Evolutionary conservation across 371 early-diverging fungal species (phyloP), one percentile per base, ranked within the genome.

Genomic region (Chytridiales sp.): DNA sequence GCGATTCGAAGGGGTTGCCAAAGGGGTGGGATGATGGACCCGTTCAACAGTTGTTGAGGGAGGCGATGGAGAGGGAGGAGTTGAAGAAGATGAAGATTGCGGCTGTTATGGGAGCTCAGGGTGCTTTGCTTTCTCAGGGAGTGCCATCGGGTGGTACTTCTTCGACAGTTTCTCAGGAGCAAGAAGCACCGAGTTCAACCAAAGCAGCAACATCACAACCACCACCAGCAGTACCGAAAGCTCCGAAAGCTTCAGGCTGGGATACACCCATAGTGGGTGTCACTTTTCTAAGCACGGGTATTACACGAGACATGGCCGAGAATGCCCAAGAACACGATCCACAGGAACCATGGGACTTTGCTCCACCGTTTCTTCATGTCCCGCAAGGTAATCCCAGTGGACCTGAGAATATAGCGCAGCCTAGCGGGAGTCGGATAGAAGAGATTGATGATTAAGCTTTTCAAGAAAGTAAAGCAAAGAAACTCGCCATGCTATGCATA

Each of bases 201-300:
- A 19, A 17, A 5, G 4, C 32, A 34, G 36, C 32, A 51, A 22
- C 21, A 35, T 9, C 51, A 51, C 36, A 38, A 17, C 17, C 15
- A 4, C 11, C 19, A 9, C 4, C 3, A 8, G 6, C 31, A 9
- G 17, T 9, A 34, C 4, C 9, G 36, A 9, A 22, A 26, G 21
- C 13, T 32, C 30, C 9, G 11, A 9, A 19, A 6, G 26, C 26
- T 15, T 32, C 24, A 26, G 51, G 51, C 15, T 51, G 51, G 51
- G 51, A 51, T 22, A n/a, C 51, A 17, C 51, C 51, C 3, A 51
- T 51, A 22, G 36, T 35, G 24, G 51, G 51, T 4, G 51, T 51
- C 3, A 34, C 32, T 11, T 51, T 51, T 24, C 8, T 51, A 5
- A 35, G 36, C 17, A 51, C 51, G 5, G 51, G 51, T 3, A 35